phyloP scores from a whole-genome alignment of 306 rosid genomes.

The Casuarina glauca region DNA sequence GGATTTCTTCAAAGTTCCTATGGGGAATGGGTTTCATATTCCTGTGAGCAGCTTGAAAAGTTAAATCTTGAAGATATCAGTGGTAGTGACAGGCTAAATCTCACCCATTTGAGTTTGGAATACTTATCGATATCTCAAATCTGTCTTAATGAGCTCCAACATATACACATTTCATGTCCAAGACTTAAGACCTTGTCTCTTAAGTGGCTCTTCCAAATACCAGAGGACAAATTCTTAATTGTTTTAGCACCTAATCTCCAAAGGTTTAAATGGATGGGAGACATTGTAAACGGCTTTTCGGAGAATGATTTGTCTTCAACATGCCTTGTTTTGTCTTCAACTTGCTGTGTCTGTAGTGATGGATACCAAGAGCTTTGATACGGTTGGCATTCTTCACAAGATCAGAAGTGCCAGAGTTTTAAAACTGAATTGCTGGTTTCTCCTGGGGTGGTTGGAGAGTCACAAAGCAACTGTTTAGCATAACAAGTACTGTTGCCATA shows the following conservation, averaged over 20 bases:
- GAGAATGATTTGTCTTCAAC: no score
- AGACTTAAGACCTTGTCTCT: no score
- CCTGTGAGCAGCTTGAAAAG: background rate
- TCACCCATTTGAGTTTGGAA: background rate
- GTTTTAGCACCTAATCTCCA: no score
- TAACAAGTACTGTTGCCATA: slow-evolving; percentile 43
- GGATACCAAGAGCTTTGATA: background rate
- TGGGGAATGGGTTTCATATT: background rate
- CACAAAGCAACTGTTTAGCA: slow-evolving; percentile 47
- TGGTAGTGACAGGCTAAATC: background rate
- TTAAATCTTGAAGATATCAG: background rate
- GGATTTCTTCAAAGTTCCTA: background rate
- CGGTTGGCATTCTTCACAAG: background rate
- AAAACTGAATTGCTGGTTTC: background rate
- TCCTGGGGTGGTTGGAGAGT: slow-evolving; percentile 25
- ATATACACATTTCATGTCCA: no score
- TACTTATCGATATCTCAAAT: background rate
- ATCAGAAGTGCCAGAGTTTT: background rate
- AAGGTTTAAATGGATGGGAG: no score
- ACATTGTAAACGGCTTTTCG: no score
- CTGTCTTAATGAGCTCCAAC: no score
- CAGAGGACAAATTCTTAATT: no score
- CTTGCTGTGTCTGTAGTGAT: no score
- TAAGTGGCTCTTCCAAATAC: background rate
- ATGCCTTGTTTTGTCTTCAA: no score